Base-by-base conservation (phyloP, 164 flowering plant genomes). In the Dillenia turbinata region DNA sequence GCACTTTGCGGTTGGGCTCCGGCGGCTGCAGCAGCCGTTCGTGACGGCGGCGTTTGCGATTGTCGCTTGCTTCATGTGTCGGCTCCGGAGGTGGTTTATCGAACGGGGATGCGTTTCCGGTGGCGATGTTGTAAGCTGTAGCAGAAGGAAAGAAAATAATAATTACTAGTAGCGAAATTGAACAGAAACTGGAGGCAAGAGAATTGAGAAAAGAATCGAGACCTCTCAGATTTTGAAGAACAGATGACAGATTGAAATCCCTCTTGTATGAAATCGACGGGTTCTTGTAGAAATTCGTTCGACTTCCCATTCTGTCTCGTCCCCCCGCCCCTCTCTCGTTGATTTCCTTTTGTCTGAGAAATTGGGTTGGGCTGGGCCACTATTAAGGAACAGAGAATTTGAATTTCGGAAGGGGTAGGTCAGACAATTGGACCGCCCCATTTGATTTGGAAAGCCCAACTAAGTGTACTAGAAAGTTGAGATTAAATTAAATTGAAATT, bases 151-250 rank as follows among this genome's bases (percentile, higher is more conserved):
- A 12, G 8, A 56, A 9, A 59, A 65, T 0, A 9, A 67, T 9
- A 26, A 19, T 19, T 19, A 19, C 22, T 19, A 19, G 22, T 19
- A 19, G 22, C 22, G 22, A 19, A 19, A 1, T 19, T 16, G 22
- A 64, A 57, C 12, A 52, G 44, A 52, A 33, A 11, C 22, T 17
- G 8, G 17, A 49, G 8, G 13, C 4, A n/a, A 48, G 46, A 52
- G 11, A 13, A 49, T 15, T 22, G 44, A 45, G 24, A 50, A 1
- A 9, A 12, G 6, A 33, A 49, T 46, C 5, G 22, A 49, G 46
- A 87, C 89, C 87, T 67, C 65, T 66, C 54, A 90, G 92, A 53
- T 86, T 90, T 69, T 79, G 92, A 71, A 90, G 86, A 59, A 74
- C 92, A 16, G 90, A 86, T 56, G 78, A 69, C 77, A 88, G 79